Evolutionary conservation across 805 yeast genomes (phyloP).

Genomic region (Jamesozyma lodderae): DNA sequence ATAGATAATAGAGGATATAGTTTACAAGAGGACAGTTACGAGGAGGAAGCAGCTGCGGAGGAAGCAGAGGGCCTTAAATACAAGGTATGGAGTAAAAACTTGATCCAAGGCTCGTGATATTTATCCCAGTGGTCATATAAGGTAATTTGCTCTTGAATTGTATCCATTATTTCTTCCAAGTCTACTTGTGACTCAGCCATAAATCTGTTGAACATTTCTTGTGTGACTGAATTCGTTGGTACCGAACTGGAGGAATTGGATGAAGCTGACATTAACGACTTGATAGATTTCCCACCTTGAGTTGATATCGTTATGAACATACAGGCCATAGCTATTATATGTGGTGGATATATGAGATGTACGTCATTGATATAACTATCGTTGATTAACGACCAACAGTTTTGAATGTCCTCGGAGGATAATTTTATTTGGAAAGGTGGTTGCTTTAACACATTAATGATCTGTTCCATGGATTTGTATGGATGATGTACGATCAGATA

Average conservation of each 20-base stretch:
- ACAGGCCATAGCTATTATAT: constrained; percentile 72
- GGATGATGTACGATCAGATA: constrained; percentile 70
- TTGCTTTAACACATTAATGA: constrained; percentile 36
- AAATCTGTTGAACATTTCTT: constrained; percentile 33
- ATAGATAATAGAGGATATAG: no score
- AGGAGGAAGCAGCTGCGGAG: not conserved
- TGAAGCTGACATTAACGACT: not conserved
- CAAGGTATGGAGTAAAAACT: constrained; percentile 29
- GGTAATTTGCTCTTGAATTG: constrained; percentile 75
- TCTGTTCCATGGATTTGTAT: constrained; percentile 50
- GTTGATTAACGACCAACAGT: constrained; percentile 82
- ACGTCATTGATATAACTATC: constrained; percentile 85
- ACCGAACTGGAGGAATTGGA: constrained; percentile 17
- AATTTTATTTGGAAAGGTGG: constrained; percentile 28
- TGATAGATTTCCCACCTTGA: constrained; percentile 10
- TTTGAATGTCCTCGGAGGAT: constrained; percentile 63
- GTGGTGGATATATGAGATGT: constrained; percentile 80
- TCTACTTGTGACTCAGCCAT: constrained; percentile 71
- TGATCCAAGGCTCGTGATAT: constrained; percentile 61
- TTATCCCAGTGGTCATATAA: constrained; percentile 79
- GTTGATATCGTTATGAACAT: constrained; percentile 59
- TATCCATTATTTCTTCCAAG: constrained; percentile 65
- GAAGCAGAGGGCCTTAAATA: constrained; percentile 16
- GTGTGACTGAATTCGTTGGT: constrained; percentile 10
- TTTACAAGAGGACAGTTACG: no score